phyloP scores from a whole-genome alignment of 352 stramenopile genomes.

The Pythium inflatum region DNA sequence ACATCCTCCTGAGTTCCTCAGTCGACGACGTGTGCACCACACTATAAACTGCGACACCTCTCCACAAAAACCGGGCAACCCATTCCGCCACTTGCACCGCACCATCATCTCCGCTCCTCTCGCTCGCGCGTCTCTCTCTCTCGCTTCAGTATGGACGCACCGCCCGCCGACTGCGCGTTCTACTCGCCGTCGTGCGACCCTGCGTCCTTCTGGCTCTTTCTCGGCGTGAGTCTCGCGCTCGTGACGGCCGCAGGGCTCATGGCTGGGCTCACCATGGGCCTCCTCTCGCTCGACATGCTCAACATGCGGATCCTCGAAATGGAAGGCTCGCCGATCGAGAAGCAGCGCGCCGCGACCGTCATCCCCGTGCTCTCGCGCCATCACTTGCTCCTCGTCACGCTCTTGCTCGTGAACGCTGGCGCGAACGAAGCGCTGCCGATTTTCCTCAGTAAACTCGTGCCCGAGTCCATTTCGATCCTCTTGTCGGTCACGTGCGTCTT shows the following conservation, averaged over 20 bases:
- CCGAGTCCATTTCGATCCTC: constrained; percentile 89
- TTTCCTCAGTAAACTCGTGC: constrained; percentile 92
- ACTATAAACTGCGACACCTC: too few relatives aligned
- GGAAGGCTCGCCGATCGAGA: constrained; percentile 71
- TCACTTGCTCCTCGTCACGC: constrained; percentile 94
- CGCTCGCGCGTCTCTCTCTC: too few relatives aligned
- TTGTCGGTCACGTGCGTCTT: constrained; percentile 96
- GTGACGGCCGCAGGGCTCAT: constrained; percentile 67
- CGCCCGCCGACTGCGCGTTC: constrained; percentile 46
- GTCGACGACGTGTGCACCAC: too few relatives aligned
- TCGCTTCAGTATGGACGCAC: too few relatives aligned
- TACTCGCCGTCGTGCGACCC: constrained; percentile 68
- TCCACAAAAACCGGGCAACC: too few relatives aligned
- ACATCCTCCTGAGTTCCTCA: too few relatives aligned
- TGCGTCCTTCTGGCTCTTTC: constrained; percentile 59
- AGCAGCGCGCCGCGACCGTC: constrained; percentile 73
- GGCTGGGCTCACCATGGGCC: constrained; percentile 76
- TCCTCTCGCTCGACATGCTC: constrained; percentile 82
- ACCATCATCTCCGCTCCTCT: too few relatives aligned
- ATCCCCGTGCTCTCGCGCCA: constrained; percentile 90
- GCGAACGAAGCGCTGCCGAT: constrained; percentile 96
- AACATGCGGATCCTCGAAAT: constrained; percentile 83
- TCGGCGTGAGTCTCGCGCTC: constrained; percentile 51
- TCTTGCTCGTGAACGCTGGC: constrained; percentile 94
- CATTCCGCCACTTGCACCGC: too few relatives aligned